Evolutionary conservation across 2,329 filamentous ascomycete genomes (phyloP).

Genomic region (Metarhizium robertsii): DNA sequence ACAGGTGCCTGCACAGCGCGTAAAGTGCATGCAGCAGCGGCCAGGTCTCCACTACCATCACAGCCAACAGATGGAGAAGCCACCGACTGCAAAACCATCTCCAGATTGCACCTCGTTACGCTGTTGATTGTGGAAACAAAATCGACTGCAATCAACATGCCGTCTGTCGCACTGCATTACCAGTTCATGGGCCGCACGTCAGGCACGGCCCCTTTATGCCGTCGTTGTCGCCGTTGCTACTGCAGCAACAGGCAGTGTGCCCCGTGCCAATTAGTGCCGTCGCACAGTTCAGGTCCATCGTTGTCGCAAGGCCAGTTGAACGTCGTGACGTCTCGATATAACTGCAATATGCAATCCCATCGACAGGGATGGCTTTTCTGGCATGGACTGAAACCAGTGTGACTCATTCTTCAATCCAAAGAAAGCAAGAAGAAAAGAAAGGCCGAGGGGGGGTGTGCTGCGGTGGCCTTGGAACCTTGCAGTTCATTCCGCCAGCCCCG

Average conservation of each 20-base stretch:
- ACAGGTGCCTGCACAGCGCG: slow-evolving; percentile 3
- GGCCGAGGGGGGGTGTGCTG: too few relatives aligned
- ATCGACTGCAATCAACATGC: too few relatives aligned
- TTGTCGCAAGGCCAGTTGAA: not conserved
- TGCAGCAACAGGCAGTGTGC: slow-evolving; percentile 1
- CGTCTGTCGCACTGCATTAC: too few relatives aligned
- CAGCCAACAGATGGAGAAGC: too few relatives aligned
- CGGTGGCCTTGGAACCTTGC: not conserved
- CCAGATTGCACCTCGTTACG: too few relatives aligned
- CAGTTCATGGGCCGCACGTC: too few relatives aligned
- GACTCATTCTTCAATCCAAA: slow-evolving; percentile 11
- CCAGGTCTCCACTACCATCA: not conserved
- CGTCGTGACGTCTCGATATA: not conserved
- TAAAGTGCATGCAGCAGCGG: slow-evolving; percentile 10
- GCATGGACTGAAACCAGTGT: slow-evolving; percentile 12
- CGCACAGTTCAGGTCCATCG: not conserved
- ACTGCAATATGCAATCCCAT: not conserved
- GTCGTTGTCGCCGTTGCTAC: not conserved
- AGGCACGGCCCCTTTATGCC: too few relatives aligned
- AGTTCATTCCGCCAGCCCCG: slow-evolving; percentile 9
- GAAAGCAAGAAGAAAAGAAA: not conserved
- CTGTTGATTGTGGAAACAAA: too few relatives aligned
- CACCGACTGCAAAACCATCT: too few relatives aligned
- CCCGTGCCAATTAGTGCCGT: not conserved
- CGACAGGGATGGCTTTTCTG: slow-evolving; percentile 9